These are phyloP conservation scores for Sarcodon sp. DNA, from an alignment of 768 basidiomycete genomes.

Conservation along the genomic window DNA sequence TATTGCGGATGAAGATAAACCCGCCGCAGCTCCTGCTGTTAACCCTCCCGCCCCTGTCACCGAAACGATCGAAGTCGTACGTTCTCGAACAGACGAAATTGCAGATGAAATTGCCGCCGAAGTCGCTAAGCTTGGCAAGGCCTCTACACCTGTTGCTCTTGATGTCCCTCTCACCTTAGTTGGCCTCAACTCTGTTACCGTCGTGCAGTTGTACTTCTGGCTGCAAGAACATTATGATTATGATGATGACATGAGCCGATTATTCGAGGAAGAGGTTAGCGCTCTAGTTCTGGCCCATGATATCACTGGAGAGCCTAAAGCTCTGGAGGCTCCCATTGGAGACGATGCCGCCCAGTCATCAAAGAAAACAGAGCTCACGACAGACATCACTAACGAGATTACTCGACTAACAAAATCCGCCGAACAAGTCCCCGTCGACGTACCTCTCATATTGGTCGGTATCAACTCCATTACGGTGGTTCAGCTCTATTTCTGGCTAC, in stretches of 20 bases:
- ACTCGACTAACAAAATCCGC: conserved; percentile 16
- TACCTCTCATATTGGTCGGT: conserved; percentile 18
- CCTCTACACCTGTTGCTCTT: conserved; percentile 6
- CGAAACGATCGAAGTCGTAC: conserved; percentile 13
- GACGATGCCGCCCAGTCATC: background rate
- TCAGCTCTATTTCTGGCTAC: conserved; percentile 20
- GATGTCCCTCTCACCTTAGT: conserved; percentile 17
- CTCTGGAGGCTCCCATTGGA: background rate
- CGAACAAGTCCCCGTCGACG: conserved; percentile 15
- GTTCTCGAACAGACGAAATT: conserved; percentile 5
- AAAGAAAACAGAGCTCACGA: conserved; percentile 13
- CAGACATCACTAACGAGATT: conserved; percentile 21
- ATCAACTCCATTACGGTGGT: conserved; percentile 19
- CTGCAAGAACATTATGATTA: conserved; percentile 19
- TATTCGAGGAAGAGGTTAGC: conserved; percentile 19
- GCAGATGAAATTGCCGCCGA: conserved; percentile 21
- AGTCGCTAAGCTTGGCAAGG: conserved; percentile 17
- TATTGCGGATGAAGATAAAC: conserved; percentile 9
- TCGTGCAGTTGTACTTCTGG: conserved; percentile 19
- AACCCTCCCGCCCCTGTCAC: conserved; percentile 9
- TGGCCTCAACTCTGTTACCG: conserved; percentile 19
- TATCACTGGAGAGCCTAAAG: conserved; percentile 12
- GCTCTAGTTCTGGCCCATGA: conserved; percentile 16
- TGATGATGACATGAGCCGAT: conserved; percentile 14
- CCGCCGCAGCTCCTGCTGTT: conserved; percentile 9